Evolutionary conservation across 164 flowering plant species (phyloP), one percentile per base, ranked within the genome.

Genomic region (Liquidambar formosana): DNA sequence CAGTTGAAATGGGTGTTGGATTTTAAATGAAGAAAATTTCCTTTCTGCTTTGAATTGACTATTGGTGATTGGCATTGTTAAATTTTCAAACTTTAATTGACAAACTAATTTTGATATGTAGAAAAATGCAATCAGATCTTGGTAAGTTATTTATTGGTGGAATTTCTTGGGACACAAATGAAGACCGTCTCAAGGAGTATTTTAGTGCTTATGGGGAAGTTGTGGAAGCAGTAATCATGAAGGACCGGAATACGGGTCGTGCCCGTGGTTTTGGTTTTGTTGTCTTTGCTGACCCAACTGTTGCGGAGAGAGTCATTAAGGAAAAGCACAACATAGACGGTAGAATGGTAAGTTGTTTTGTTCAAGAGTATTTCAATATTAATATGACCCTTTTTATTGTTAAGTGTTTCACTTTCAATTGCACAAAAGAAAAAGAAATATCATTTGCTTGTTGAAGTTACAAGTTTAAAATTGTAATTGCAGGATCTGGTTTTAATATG

Each of bases 181-280:
- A 81, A 66, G 84, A 81, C 38, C 77, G 83, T 22, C 75, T 80
- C 56, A 82, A 76, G 69, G 85, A 82, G 69, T 82, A 82, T 66
- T 82, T 82, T 59, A 68, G 76, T 51, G 18, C 62, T 41, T 82
- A 46, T 69, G 83, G 85, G 21, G 85, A 82, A 63, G 83, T 82
- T 21, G 73, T 80, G 22, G 85, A 82, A 56, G 77, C 83, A 13
- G 81, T 82, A 28, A 82, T 82, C 47, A 80, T 82, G 85, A 82
- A 80, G 68, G 85, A 82, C 74, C 79, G 85, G 59, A 78, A 77
- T 28, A 80, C 85, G 8, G 85, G 85, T 4, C 83, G 85, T 52
- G 85, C 83, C 38, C 85, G 85, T 46, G 85, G 85, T 8, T 82
- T 82, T 67, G 85, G 85, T 56, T 82, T 82, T 65, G 71, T 82